phyloP scores from a whole-genome alignment of 2,329 filamentous ascomycete species.

The Fusarium marasasianum region DNA sequence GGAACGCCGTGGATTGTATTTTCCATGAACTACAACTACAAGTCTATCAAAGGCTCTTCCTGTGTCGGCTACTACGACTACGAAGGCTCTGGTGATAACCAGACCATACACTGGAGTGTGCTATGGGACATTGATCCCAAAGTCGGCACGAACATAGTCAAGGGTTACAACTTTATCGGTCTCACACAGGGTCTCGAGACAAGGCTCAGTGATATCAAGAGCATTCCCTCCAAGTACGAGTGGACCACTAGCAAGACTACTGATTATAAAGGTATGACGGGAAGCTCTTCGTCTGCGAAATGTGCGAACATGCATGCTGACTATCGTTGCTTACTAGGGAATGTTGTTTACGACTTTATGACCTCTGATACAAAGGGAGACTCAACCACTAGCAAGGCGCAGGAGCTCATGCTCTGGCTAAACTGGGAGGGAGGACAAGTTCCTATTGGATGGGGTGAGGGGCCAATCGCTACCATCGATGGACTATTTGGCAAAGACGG shows the following conservation, averaged over 20 bases:
- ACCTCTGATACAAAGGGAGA: conserved; percentile 31
- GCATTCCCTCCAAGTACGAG: conserved; percentile 19
- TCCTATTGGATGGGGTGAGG: conserved; percentile 24
- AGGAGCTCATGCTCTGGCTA: conserved; percentile 35
- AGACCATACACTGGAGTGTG: conserved; percentile 5
- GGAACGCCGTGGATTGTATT: too few relatives aligned
- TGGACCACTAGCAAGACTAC: conserved; percentile 29
- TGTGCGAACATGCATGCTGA: background rate
- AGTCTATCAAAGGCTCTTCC: too few relatives aligned
- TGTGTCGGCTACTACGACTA: background rate
- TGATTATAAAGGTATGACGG: conserved; percentile 25
- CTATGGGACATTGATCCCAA: conserved; percentile 25
- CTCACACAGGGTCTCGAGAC: conserved; percentile 24
- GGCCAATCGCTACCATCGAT: conserved; percentile 25
- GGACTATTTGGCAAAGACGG: conserved; percentile 26
- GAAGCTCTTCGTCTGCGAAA: too few relatives aligned
- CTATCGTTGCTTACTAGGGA: background rate
- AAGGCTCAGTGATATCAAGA: conserved; percentile 11
- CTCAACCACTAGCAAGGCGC: conserved; percentile 3
- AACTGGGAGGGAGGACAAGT: conserved; percentile 23
- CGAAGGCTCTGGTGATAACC: background rate
- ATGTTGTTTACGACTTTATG: conserved; percentile 34
- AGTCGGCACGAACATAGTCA: conserved; percentile 10
- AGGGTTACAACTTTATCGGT: conserved; percentile 32
- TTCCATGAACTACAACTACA: too few relatives aligned